phyloP scores from a whole-genome alignment of 106 monocot genomes.

The Acorus gramineus region DNA sequence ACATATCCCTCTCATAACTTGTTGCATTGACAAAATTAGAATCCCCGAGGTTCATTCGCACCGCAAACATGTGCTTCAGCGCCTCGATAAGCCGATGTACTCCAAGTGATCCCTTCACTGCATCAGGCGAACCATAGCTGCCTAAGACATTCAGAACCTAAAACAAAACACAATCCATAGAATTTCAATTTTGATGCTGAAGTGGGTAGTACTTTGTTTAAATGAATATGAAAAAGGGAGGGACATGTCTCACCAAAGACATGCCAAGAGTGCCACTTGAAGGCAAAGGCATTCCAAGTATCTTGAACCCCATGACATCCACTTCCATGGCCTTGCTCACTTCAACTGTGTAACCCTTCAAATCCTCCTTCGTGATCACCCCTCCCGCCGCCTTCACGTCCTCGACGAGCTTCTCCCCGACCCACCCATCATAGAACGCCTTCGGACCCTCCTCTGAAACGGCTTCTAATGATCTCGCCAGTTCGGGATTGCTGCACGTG shows the following conservation, averaged over 20 bases:
- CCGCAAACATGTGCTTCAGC: slow-evolving; percentile 81
- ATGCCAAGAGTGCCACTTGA: slow-evolving; percentile 86
- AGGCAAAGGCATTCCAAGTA: slow-evolving; percentile 89
- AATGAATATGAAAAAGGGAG: too few relatives aligned
- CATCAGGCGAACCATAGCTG: slow-evolving; percentile 36
- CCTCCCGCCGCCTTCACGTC: slow-evolving; percentile 66
- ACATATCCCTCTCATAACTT: slow-evolving; percentile 44
- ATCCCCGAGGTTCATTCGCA: slow-evolving; percentile 87
- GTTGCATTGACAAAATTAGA: slow-evolving; percentile 67
- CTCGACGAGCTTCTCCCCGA: slow-evolving; percentile 50
- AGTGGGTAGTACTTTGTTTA: background rate
- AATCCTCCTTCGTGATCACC: slow-evolving; percentile 59
- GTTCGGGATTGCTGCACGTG: slow-evolving; percentile 44
- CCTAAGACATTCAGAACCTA: slow-evolving; percentile 54
- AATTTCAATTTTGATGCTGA: background rate
- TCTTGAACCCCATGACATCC: slow-evolving; percentile 54
- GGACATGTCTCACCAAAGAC: slow-evolving; percentile 40
- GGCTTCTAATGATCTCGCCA: slow-evolving; percentile 52
- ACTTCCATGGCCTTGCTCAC: slow-evolving; percentile 34
- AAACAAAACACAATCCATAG: background rate
- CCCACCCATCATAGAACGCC: slow-evolving; percentile 66
- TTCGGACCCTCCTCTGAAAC: slow-evolving; percentile 46
- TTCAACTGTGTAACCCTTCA: slow-evolving; percentile 43
- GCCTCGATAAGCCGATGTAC: slow-evolving; percentile 76
- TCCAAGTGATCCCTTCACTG: slow-evolving; percentile 47